Percentiles rank a stretch among this genome's conserved stretches.
These are phyloP conservation scores for Stentor roeselii DNA, from an alignment of 73 alveolate genomes.

Conservation along the genomic window DNA sequence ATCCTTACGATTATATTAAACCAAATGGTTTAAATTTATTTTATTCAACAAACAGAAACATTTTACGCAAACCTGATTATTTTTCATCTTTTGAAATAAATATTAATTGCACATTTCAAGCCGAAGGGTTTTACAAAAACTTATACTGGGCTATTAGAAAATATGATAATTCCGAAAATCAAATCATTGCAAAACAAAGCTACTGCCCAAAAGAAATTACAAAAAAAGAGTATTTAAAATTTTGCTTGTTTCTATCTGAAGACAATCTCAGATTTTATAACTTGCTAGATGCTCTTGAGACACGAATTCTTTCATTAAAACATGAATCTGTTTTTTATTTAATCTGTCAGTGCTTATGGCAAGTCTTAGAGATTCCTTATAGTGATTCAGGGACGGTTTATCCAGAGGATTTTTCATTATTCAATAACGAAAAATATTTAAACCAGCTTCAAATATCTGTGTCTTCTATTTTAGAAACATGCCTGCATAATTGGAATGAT, in stretches of 20 bases:
- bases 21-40: neutral
- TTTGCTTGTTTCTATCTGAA: neutral
- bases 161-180: neutral
- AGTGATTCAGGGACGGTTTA: too few species aligned
- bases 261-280: neutral
- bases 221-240: neutral
- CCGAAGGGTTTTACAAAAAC: neutral
- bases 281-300: neutral
- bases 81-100: neutral
- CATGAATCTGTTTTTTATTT: neutral
- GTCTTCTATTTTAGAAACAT: too few species aligned
- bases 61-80: too few species aligned
- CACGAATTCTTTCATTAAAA: neutral
- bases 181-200: neutral
- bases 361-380: too few species aligned
- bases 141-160: neutral
- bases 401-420: too few species aligned
- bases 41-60: neutral
- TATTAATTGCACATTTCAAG: neutral
- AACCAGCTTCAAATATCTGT: too few species aligned
- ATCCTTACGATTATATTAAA: neutral
- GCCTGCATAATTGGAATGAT: too few species aligned
- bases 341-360: neutral
- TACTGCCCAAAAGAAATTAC: neutral
- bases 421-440: too few species aligned